A percentile compares a stretch with the other conserved stretches of the same genome.
phyloP scores from a whole-genome alignment of 2,329 filamentous ascomycete genomes.

The Beauveria bassiana region DNA sequence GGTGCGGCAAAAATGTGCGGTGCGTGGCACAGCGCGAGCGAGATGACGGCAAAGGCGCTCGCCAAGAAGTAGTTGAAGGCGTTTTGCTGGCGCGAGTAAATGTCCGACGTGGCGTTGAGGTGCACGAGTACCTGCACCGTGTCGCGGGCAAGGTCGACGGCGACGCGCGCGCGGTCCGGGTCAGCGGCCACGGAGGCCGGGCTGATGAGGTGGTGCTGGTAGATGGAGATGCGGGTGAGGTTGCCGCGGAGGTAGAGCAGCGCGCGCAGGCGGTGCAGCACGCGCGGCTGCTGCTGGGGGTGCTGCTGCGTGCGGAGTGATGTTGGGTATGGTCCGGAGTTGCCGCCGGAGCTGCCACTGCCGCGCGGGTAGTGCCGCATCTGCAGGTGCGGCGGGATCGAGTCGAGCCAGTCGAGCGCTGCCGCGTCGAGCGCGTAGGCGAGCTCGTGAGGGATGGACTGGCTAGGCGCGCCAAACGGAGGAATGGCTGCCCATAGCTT shows the following conservation, averaged over 20 bases:
- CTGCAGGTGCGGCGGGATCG: slow-evolving; percentile 33
- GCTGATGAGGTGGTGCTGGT: slow-evolving; percentile 34
- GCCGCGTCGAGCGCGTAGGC: slow-evolving; percentile 32
- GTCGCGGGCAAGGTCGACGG: slow-evolving; percentile 26
- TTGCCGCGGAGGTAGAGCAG: slow-evolving; percentile 38
- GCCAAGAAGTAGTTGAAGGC: slow-evolving; percentile 23
- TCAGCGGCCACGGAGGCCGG: slow-evolving; percentile 28
- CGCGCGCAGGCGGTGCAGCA: slow-evolving; percentile 33
- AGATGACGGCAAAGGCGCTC: slow-evolving; percentile 27
- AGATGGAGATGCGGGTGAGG: slow-evolving; percentile 36
- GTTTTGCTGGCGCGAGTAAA: slow-evolving; percentile 21
- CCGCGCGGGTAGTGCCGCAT: slow-evolving; percentile 29
- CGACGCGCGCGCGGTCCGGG: slow-evolving; percentile 27
- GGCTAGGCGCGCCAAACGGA: slow-evolving; percentile 25
- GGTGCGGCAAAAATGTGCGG: slow-evolving; percentile 32
- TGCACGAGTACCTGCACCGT: slow-evolving; percentile 22
- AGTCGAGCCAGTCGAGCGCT: slow-evolving; percentile 37
- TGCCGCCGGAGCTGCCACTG: slow-evolving; percentile 20
- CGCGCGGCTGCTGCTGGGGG: slow-evolving; percentile 24
- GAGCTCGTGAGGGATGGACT: slow-evolving; percentile 30
- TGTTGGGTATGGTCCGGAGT: background rate
- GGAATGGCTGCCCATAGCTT: slow-evolving; percentile 39
- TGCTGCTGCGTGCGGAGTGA: background rate
- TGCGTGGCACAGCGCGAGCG: slow-evolving; percentile 37
- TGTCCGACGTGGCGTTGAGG: slow-evolving; percentile 20